Conservation (phyloP, 2,329 filamentous ascomycete species). For the Sclerotinia glacialis region DNA sequence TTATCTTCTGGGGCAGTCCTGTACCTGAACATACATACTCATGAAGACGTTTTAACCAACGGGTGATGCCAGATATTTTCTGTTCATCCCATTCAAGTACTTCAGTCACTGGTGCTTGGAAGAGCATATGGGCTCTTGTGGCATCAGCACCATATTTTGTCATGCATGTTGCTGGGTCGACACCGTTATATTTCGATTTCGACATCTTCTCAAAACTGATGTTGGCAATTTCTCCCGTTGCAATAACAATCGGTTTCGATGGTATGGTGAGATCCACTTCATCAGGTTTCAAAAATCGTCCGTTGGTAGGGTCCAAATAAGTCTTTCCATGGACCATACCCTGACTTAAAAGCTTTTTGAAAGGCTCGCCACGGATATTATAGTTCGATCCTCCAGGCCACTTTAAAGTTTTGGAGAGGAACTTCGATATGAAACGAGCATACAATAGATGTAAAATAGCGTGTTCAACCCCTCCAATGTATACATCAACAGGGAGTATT, state of each 20-base stretch:
- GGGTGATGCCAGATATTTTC: conserved; percentile 76
- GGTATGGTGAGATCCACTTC: conserved; percentile 66
- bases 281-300: conserved; percentile 71
- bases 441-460: conserved; percentile 88
- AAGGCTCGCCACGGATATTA: conserved; percentile 62
- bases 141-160: conserved; percentile 76
- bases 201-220: conserved; percentile 89
- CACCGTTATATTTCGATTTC: conserved; percentile 90
- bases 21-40: conserved; percentile 23
- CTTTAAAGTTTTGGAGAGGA: conserved; percentile 59
- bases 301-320: conserved; percentile 69
- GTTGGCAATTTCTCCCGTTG: conserved; percentile 56
- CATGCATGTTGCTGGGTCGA: conserved; percentile 74
- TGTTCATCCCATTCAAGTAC: conserved; percentile 84
- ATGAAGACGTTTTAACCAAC: conserved; percentile 70
- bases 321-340: conserved; percentile 93
- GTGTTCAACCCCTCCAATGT: conserved; percentile 86
- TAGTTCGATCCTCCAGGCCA: conserved; percentile 46
- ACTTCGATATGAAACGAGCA: conserved; percentile 86
- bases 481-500: conserved; percentile 76
- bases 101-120: conserved; percentile 81
- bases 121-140: conserved; percentile 81
- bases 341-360: conserved; percentile 78
- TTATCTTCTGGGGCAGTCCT: neutral
- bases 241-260: conserved; percentile 57